Conservation (phyloP, 345 rosid species). For the Murraya paniculata region DNA sequence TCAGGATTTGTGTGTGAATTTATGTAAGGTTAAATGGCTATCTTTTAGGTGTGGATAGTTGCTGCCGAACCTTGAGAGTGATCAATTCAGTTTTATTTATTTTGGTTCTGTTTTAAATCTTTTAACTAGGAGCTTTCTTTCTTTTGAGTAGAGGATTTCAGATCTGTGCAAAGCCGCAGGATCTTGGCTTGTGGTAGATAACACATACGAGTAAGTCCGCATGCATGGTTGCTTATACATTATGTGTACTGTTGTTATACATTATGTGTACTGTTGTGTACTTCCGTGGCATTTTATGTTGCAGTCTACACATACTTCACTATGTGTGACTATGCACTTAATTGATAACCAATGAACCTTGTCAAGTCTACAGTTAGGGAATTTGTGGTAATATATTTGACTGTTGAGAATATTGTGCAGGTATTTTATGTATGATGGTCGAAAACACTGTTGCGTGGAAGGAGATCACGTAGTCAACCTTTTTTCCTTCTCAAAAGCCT, state of each 20-base stretch:
- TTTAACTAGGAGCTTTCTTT: slow-evolving; percentile 13
- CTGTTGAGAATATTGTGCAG: slow-evolving; percentile 37
- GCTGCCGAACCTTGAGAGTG: not conserved
- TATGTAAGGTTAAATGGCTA: not conserved
- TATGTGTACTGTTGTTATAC: not conserved
- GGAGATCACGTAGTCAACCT: slow-evolving; percentile 90
- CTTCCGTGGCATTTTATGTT: not conserved
- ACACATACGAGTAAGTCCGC: slow-evolving; percentile 85
- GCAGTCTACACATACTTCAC: not conserved
- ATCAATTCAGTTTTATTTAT: not conserved
- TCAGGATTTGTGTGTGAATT: not conserved
- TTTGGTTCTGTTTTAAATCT: not conserved
- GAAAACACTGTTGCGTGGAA: slow-evolving; percentile 79
- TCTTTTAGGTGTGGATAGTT: not conserved
- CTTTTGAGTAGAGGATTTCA: slow-evolving; percentile 71
- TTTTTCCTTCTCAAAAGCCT: slow-evolving; percentile 97
- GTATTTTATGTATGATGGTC: slow-evolving; percentile 95
- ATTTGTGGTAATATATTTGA: slow-evolving; percentile 3
- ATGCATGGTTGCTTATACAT: not conserved
- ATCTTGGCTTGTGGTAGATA: slow-evolving; percentile 95
- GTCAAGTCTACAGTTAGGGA: not conserved
- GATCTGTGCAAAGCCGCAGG: slow-evolving; percentile 77
- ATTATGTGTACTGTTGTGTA: not conserved
- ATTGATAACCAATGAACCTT: not conserved
- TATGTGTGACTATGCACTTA: not conserved